phyloP scores from a whole-genome alignment of 225 moss, liverwort and hornwort genomes.

The Bryum argenteum region DNA sequence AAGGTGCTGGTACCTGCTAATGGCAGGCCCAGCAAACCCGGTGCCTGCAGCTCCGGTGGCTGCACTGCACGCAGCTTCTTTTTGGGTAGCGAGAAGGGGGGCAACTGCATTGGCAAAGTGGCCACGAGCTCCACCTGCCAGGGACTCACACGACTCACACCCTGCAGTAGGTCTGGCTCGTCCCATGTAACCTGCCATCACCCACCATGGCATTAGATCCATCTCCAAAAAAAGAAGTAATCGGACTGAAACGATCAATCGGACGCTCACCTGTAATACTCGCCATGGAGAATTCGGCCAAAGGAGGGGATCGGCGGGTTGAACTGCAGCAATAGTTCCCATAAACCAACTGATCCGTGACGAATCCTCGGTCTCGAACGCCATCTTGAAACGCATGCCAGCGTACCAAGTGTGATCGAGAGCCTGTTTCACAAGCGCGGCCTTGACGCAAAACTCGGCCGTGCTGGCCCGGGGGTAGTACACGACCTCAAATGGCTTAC shows the following conservation, averaged over 20 bases:
- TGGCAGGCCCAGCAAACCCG: constrained; percentile 81
- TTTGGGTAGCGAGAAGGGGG: constrained; percentile 88
- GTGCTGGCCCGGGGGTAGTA: constrained; percentile 98
- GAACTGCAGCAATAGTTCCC: constrained; percentile 95
- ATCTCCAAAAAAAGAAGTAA: too few relatives aligned
- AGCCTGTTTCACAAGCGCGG: constrained; percentile 79
- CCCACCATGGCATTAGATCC: not conserved
- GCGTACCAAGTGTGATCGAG: constrained; percentile 86
- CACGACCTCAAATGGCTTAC: constrained; percentile 91
- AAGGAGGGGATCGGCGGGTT: constrained; percentile 84
- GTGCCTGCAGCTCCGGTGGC: constrained; percentile 87
- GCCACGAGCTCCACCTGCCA: constrained; percentile 99
- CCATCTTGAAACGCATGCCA: constrained; percentile 99
- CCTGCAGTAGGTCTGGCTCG: constrained; percentile 97
- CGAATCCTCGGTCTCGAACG: constrained; percentile 98
- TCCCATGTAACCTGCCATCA: constrained; percentile 92
- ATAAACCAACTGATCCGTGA: constrained; percentile 99
- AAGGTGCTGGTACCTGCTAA: constrained; percentile 62
- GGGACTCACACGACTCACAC: constrained; percentile 95
- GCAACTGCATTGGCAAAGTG: constrained; percentile 96
- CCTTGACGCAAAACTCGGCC: constrained; percentile 97
- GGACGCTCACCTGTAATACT: constrained; percentile 74
- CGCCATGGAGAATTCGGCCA: constrained; percentile 99
- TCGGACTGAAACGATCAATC: not conserved
- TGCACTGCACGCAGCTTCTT: constrained; percentile 91